Evolutionary conservation across 192 early-diverging fungal species (phyloP), one percentile per base, ranked within the genome.

Genomic region (Pilaira anomala): DNA sequence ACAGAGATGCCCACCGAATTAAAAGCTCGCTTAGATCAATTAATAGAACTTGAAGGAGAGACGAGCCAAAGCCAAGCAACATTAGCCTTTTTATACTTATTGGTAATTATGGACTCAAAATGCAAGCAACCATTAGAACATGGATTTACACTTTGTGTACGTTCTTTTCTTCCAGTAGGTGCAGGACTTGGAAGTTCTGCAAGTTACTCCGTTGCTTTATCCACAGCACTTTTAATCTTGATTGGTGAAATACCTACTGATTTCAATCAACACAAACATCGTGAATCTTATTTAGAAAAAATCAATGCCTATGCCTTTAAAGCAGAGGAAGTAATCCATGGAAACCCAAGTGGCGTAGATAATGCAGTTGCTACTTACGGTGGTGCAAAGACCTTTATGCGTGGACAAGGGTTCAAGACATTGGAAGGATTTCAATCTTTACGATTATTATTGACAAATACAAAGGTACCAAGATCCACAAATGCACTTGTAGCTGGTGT

Each of bases 141-240:
- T 0, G 80, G 83, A 25, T 79, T 93, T 21, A 85, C 80, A 2
- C 62, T 97, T 9, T 77, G 76, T 60, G 83, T 92, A 21, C 71
- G 83, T 24, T 94, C 93, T 0, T 73, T 76, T 48, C 61, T 99
- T 14, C 97, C 97, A 0, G 88, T 98, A 18, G 95, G 95, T 7
- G 86, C 95, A 6, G 97, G 97, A 1, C 81, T 99, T 13, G 97
- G 97, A 0, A 95, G 92, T 2, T 98, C 96, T n/a, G 97, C 97
- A 1, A 84, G 94, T 12, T 97, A 87, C 73, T 86, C 87, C 55
- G 94, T 95, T 11, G 81, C 75, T 8, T 53, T 98, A 26, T 80
- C 94, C 8, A 82, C 94, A 0, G 87, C 88, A 14, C 69, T 99
- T 44, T 81, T 97, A 30, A 63, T 78, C 28, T 67, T 76, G n/a